A percentile compares a stretch with the other conserved stretches of the same genome.
Evolutionary conservation across 805 yeast species (phyloP).

Genomic region (Yamadazyma ubonensis): DNA sequence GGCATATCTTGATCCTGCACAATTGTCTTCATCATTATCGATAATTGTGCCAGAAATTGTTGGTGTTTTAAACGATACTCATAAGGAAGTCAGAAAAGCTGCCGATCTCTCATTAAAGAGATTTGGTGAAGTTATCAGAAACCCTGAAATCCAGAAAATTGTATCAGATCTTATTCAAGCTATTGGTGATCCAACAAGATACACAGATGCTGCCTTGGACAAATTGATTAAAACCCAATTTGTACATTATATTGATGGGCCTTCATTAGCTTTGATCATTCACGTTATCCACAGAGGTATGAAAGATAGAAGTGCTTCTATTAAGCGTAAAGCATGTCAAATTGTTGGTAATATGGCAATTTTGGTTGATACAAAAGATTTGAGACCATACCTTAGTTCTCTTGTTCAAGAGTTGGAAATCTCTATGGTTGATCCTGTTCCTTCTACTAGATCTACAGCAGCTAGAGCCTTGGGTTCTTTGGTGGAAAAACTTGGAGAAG

Average conservation of each 20-base stretch:
- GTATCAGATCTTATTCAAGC: conserved; percentile 88
- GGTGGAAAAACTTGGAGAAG: conserved; percentile 96
- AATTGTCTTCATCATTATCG: conserved; percentile 83
- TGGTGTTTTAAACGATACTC: conserved; percentile 90
- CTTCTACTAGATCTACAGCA: conserved; percentile 94
- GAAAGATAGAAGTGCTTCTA: conserved; percentile 89
- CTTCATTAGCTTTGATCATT: conserved; percentile 90
- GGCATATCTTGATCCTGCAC: conserved; percentile 97
- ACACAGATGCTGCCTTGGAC: conserved; percentile 86
- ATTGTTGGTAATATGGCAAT: conserved; percentile 99
- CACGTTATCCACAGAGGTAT: conserved; percentile 96
- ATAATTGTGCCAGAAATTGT: conserved; percentile 95
- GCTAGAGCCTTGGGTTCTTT: conserved; percentile 95
- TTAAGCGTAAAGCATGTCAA: conserved; percentile 92
- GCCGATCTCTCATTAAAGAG: conserved; percentile 85
- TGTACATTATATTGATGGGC: conserved; percentile 97
- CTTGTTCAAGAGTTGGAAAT: conserved; percentile 80
- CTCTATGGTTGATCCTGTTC: conserved; percentile 98
- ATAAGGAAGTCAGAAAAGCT: conserved; percentile 94
- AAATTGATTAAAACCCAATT: conserved; percentile 86
- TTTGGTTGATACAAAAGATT: conserved; percentile 83
- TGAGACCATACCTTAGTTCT: conserved; percentile 76
- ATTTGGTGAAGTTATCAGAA: conserved; percentile 95
- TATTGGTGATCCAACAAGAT: conserved; percentile 90
- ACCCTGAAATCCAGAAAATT: conserved; percentile 91